These are phyloP conservation scores for Lyophyllum decastes DNA, from an alignment of 768 basidiomycete species.

Conservation along the genomic window DNA sequence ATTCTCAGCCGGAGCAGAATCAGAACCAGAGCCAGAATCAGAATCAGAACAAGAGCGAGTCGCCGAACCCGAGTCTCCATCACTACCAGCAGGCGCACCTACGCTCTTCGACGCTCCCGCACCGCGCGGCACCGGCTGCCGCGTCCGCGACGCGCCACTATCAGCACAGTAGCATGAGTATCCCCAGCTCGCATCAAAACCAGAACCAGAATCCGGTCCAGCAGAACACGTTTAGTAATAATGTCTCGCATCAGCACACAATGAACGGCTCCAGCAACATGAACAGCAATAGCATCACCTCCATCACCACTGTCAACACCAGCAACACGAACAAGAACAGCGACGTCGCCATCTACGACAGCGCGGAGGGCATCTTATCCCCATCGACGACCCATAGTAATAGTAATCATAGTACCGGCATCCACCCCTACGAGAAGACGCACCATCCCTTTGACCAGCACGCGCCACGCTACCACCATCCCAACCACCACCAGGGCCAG, in stretches of 20 bases:
- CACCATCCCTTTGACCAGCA: neutral
- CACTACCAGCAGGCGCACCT: constrained; percentile 38
- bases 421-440: constrained; percentile 9
- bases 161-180: constrained; percentile 51
- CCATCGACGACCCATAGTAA: neutral
- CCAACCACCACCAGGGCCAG: constrained; percentile 15
- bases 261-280: neutral
- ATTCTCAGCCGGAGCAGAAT: neutral
- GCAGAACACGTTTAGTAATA: neutral
- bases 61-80: constrained; percentile 5
- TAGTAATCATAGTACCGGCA: neutral
- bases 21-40: constrained; percentile 15
- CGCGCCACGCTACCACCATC: constrained; percentile 14
- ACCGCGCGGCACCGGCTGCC: constrained; percentile 31
- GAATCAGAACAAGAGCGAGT: constrained; percentile 12
- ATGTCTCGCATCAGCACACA: neutral
- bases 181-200: constrained; percentile 20
- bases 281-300: neutral
- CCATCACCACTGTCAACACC: constrained; percentile 17
- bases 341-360: constrained; percentile 18
- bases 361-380: neutral
- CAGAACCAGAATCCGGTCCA: constrained; percentile 7
- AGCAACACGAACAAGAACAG: constrained; percentile 26
- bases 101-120: constrained; percentile 47
- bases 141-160: constrained; percentile 37